A percentile compares a stretch with the other conserved stretches of the same genome.
phyloP scores from a whole-genome alignment of 1,284 basidiomycete species.

The Ceratorhiza oryzae-sativae region DNA sequence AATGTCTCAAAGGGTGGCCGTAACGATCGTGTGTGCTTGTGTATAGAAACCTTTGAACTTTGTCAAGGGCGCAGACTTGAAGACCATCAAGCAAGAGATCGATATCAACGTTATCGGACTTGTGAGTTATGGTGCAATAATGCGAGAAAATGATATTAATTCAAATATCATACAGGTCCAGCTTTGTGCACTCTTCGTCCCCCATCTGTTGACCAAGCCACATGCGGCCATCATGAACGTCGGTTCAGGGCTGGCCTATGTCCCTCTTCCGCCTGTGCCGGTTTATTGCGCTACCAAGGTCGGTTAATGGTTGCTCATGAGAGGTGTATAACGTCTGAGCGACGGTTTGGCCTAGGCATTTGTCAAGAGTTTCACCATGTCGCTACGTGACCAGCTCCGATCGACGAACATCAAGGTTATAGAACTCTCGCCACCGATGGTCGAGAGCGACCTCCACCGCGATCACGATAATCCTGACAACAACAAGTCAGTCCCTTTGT shows the following conservation, averaged over 20 bases:
- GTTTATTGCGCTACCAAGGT: conserved; percentile 29
- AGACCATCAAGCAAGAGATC: conserved; percentile 12
- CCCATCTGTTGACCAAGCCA: conserved; percentile 1
- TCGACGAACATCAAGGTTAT: conserved; percentile 45
- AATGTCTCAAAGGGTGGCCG: not conserved
- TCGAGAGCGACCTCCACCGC: conserved; percentile 46
- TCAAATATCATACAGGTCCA: conserved; percentile 3
- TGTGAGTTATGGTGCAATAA: not conserved
- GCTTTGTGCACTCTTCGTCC: conserved; percentile 29
- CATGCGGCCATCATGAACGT: conserved; percentile 23
- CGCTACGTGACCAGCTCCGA: conserved; percentile 18
- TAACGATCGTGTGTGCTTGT: not conserved
- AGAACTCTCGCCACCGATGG: conserved; percentile 47
- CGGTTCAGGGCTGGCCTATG: conserved; percentile 20
- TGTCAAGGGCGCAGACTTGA: conserved; percentile 17
- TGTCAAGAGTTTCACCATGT: conserved; percentile 26
- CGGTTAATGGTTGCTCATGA: not conserved
- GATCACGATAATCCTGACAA: conserved; percentile 46
- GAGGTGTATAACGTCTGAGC: not conserved
- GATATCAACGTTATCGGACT: conserved; percentile 25
- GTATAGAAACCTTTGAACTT: conserved; percentile 26
- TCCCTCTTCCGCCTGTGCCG: conserved; percentile 2
- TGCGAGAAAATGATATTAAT: not conserved
- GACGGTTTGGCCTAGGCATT: conserved; percentile 14
- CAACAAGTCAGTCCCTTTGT: conserved; percentile 43